Conservation (phyloP, 2,329 filamentous ascomycete species). For the Cercospora sesami region DNA sequence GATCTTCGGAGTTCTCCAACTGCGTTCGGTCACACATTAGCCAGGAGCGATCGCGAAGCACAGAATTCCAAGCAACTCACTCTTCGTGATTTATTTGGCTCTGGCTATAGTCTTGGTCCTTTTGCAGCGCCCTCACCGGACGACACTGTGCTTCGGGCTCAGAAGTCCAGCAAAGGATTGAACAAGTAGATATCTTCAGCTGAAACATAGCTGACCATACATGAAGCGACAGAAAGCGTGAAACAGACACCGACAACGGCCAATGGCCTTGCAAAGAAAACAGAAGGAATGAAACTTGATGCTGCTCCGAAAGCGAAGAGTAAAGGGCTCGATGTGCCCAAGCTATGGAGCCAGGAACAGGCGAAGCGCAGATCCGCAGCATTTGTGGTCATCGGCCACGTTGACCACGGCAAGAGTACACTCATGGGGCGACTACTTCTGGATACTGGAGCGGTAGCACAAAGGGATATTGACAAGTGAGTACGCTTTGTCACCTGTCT, state of each 20-base stretch:
- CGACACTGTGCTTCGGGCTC: constrained; percentile 35
- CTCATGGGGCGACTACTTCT: constrained; percentile 93
- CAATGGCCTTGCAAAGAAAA: constrained; percentile 35
- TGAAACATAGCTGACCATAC: constrained; percentile 18
- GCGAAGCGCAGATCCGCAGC: constrained; percentile 34
- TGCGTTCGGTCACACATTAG: constrained; percentile 34
- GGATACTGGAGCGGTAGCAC: constrained; percentile 83
- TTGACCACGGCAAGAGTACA: constrained; percentile 96
- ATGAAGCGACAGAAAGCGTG: constrained; percentile 21
- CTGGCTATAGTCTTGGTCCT: constrained; percentile 20
- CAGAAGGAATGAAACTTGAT: constrained; percentile 35
- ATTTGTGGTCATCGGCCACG: constrained; percentile 66
- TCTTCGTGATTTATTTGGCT: constrained; percentile 33
- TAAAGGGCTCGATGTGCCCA: constrained; percentile 77
- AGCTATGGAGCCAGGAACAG: constrained; percentile 32
- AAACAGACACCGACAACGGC: constrained; percentile 22
- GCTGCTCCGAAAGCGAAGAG: constrained; percentile 52
- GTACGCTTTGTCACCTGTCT: background rate
- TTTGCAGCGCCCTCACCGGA: constrained; percentile 40
- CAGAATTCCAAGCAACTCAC: constrained; percentile 21
- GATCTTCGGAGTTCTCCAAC: constrained; percentile 36
- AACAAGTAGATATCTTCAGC: constrained; percentile 28
- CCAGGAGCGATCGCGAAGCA: constrained; percentile 13
- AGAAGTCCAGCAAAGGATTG: constrained; percentile 37
- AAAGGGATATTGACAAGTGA: constrained; percentile 77